Base-by-base conservation (phyloP, 2,329 filamentous ascomycete genomes). In the Fusarium continuum region DNA sequence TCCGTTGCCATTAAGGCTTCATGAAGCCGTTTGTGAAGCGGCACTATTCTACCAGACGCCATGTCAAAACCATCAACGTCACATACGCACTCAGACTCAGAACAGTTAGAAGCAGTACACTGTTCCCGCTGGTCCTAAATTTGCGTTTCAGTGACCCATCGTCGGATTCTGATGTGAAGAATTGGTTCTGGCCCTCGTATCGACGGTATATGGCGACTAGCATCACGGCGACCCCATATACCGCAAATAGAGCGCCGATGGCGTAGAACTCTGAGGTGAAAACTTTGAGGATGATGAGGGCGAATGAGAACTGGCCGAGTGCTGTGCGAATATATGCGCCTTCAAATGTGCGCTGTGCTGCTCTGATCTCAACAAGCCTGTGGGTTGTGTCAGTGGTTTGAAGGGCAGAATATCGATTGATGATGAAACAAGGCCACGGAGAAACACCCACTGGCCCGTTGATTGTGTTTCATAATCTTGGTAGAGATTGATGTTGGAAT, bases 201-300 rank as follows among this genome's bases (percentile, higher is more conserved):
- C 95, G 88, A 55, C 95, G 86, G 77, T 96, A 96, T 49, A 92
- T 81, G 69, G 92, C 91, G 57, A 96, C 92, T 22, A 91, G 82
- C 73, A 98, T 81, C 41, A 99, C 86, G 7, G 92, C 91, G 4
- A 89, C 88, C 11, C 94, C 95, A 73, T 98, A 98, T 43, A 92
- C 88, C 36, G 95, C 93, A 74, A 97, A 97, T 26, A 99, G 83
- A 7, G 95, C 95, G n/a, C 95, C 95, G 63, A 97, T 97, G 68
- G 90, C 88, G 78, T 98, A 98, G 81, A 99, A 98, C 74, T 98
- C 95, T 47, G 89, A 86, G 8, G 93, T 97, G 80, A 99, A 98
- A 77, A 99, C 96, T 80, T 96, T 97, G 54, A 78, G 69, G 47
- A 99, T 91, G 63, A 99, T 89, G 44, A 99, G 88, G 17, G 94